A percentile compares a stretch with the other conserved stretches of the same genome.
phyloP scores from a whole-genome alignment of 2,329 filamentous ascomycete genomes.

The Aureobasidium mangrovei region DNA sequence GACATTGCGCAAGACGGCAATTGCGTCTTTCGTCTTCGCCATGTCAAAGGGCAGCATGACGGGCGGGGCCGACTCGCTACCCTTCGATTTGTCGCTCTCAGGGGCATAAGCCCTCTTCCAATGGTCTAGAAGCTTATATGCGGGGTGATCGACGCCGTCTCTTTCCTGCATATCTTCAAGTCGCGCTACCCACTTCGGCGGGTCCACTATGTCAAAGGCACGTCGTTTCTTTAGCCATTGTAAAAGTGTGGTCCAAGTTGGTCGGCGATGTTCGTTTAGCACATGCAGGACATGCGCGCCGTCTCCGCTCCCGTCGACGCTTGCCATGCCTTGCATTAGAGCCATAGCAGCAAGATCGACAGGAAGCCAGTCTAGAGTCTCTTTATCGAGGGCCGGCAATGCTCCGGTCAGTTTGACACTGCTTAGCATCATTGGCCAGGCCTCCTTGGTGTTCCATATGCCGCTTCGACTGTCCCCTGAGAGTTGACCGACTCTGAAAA shows the following conservation, averaged over 20 bases:
- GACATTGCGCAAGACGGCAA: conserved; percentile 30
- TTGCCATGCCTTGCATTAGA: conserved; percentile 31
- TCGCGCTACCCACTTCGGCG: conserved; percentile 35
- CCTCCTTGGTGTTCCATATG: conserved; percentile 42
- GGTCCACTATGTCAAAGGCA: conserved; percentile 34
- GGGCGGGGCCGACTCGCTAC: conserved; percentile 1
- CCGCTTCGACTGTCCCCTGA: conserved; percentile 36
- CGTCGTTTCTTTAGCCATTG: conserved; percentile 33
- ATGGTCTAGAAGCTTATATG: conserved; percentile 39
- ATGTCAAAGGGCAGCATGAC: conserved; percentile 28
- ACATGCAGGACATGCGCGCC: conserved; percentile 38
- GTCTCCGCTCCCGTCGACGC: conserved; percentile 18
- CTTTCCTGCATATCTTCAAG: conserved; percentile 21
- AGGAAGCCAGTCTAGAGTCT: conserved; percentile 38
- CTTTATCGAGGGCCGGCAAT: conserved; percentile 33
- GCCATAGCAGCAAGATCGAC: conserved; percentile 38
- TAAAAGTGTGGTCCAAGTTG: conserved; percentile 41
- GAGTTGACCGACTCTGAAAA: conserved; percentile 41
- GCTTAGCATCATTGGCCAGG: conserved; percentile 42
- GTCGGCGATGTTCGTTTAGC: conserved; percentile 37
- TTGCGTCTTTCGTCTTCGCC: conserved; percentile 25
- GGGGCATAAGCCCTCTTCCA: conserved; percentile 40
- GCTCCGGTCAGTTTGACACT: conserved; percentile 28
- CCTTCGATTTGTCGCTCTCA: conserved; percentile 9
- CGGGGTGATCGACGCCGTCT: conserved; percentile 32